phyloP scores from a whole-genome alignment of 2,329 filamentous ascomycete genomes.

The Aspergillus sp. region DNA sequence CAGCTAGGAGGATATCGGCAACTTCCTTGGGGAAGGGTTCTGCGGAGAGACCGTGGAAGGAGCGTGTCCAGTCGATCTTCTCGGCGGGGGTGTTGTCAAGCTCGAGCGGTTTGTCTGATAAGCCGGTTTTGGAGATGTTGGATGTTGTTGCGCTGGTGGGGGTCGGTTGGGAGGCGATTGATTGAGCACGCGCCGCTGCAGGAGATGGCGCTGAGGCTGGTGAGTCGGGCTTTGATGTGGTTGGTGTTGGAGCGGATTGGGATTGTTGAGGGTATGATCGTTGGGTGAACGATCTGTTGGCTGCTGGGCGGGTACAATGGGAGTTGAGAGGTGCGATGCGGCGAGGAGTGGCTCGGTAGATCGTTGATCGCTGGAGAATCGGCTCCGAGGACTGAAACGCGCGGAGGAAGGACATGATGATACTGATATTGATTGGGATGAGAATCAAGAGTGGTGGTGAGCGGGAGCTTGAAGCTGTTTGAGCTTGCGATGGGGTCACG shows the following conservation, averaged over 20 bases:
- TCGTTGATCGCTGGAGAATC: conserved; percentile 13
- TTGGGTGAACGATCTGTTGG: conserved; percentile 4
- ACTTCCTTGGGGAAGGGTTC: conserved; percentile 70
- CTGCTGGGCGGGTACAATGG: conserved; percentile 9
- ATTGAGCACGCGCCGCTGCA: conserved; percentile 18
- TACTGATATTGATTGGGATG: neutral
- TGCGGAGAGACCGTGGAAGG: conserved; percentile 75
- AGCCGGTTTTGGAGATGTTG: conserved; percentile 41
- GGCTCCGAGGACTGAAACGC: conserved; percentile 21
- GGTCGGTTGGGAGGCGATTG: conserved; percentile 22
- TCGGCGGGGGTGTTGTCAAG: conserved; percentile 30
- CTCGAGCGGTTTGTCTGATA: conserved; percentile 36
- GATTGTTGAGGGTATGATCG: neutral
- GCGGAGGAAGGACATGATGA: conserved; percentile 25
- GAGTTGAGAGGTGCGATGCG: neutral
- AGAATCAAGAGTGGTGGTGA: neutral
- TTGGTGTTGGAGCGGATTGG: neutral
- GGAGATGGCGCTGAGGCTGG: conserved; percentile 19
- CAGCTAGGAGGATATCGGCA: conserved; percentile 65
- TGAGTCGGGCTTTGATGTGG: conserved; percentile 9
- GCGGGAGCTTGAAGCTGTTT: conserved; percentile 12
- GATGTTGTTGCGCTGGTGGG: conserved; percentile 31
- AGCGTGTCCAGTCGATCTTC: conserved; percentile 77
- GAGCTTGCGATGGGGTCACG: conserved; percentile 23
- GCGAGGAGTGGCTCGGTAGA: neutral